Conservation (phyloP, 169 alveolate species). For the Cryptosporidium felis region DNA sequence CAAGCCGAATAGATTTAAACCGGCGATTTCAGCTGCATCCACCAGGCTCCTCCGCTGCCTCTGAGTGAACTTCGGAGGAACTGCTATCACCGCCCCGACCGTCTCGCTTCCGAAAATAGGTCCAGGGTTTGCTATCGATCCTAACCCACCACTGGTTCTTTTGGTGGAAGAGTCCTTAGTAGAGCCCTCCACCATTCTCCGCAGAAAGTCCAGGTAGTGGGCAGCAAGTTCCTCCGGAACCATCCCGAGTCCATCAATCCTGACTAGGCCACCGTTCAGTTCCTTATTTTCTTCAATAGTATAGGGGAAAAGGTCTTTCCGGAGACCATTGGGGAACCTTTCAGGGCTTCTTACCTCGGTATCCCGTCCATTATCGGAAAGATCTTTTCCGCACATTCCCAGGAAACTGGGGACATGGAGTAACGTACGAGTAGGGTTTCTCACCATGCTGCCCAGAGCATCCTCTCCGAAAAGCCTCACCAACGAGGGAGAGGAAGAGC, state of each 20-base stretch:
- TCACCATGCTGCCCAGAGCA: slow-evolving; percentile 75
- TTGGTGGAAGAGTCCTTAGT: background rate
- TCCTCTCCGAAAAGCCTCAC: slow-evolving; percentile 77
- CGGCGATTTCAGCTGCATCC: slow-evolving; percentile 79
- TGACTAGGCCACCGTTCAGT: slow-evolving; percentile 4
- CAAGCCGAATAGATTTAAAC: slow-evolving; percentile 72
- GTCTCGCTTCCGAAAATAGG: slow-evolving; percentile 73
- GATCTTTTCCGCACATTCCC: slow-evolving; percentile 64
- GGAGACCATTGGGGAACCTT: slow-evolving; percentile 70
- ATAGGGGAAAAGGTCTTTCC: slow-evolving; percentile 57
- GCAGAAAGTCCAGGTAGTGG: slow-evolving; percentile 74
- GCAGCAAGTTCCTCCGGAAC: slow-evolving; percentile 74
- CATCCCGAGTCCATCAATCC: slow-evolving; percentile 50
- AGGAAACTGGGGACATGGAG: slow-evolving; percentile 71
- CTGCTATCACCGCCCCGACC: slow-evolving; percentile 77
- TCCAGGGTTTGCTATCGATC: slow-evolving; percentile 22
- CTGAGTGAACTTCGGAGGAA: slow-evolving; percentile 75
- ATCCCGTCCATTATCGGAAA: background rate
- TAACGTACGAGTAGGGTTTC: slow-evolving; percentile 75
- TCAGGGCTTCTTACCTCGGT: slow-evolving; percentile 74
- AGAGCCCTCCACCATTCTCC: slow-evolving; percentile 74
- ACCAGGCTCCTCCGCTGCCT: slow-evolving; percentile 69
- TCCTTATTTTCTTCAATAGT: slow-evolving; percentile 8
- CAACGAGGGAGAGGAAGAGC: slow-evolving; percentile 73
- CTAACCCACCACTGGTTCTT: background rate